Evolutionary conservation across 1,284 basidiomycete genomes (phyloP), one percentile per base, ranked within the genome.

Genomic region (Paramarasmius palmivorus): DNA sequence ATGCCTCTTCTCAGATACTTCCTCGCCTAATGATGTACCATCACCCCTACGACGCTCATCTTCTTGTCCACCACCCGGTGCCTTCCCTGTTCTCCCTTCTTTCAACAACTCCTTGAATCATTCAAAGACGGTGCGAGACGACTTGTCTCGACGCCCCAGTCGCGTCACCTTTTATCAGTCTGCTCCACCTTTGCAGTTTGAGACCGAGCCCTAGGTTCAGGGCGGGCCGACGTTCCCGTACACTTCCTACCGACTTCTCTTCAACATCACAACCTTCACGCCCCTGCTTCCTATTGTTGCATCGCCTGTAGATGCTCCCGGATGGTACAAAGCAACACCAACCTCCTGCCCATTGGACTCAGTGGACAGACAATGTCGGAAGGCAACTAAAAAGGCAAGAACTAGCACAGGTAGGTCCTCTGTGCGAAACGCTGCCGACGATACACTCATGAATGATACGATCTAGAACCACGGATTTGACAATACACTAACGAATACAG

Each of bases 11-110:
- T 17, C 17, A 26, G 14, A 3, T 22, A 19, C 35, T 48, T 35
- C 23, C 26, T 22, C n/a, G 10, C 12, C 40, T 15, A 37, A n/a
- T 15, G n/a, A 17, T 20, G n/a, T n/a, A n/a, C n/a, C n/a, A n/a
- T n/a, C n/a, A 2, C 20, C 59, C 48, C 62, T 57, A 23, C 67
- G 72, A 34, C 72, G 72, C 20, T 64, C 73, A 3, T 71, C 67
- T 5, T 75, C 73, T 22, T 77, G 73, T 51, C 75, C 74, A 19
- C 73, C 73, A 1, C 61, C 63, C 3, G 72, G 69, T 1, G 63
- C 73, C 0, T 50, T 65, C 6, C 63, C 66, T 4, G 62, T 71
- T 14, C 54, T 58, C 1, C 56, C 60, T 3, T 55, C 19, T 12
- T 9, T 22, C 12, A 52, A 60, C 37, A 41, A 55, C 36, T 57